Evolutionary conservation across 495 filamentous ascomycete genomes (phyloP), one percentile per base, ranked within the genome.

Genomic region (Penicillium canariense): DNA sequence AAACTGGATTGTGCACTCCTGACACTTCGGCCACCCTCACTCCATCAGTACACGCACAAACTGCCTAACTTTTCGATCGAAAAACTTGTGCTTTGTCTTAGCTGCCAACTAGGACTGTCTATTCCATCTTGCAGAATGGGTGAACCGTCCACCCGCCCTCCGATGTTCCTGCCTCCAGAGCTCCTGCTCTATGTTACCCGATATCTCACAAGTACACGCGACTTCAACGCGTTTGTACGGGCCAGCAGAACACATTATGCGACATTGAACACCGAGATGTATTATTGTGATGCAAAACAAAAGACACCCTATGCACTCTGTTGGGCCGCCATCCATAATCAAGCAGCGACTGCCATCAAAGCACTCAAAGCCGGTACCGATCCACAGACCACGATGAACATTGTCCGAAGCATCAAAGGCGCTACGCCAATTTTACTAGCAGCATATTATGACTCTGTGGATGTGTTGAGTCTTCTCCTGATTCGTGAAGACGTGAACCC

Each of bases 381-480:
- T 39, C 18, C 51, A 20, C 48, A 50, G 12, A 26, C 44, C 12
- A 38, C 27, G 22, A 53, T 52, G 9, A 57, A 63, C 28, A n/a
- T 22, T 28, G 10, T 18, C 27, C 0, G n/a, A n/a, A 44, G 43
- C 9, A 22, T 66, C 6, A 56, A 56, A 45, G 63, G 57, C 15
- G 56, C 57, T 25, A 59, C 63, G 0, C 57, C 63, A 5, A 53
- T 61, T 0, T 40, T 63, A 9, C 49, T 66, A 18, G 63, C 63
- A 8, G 52, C 60, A 10, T 58, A 54, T 15, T 32, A 66, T 28
- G 59, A 56, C 18, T 55, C 54, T 28, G 12, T 35, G 0, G 27
- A 42, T 5, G 58, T 63, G 1, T 42, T 66, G 1, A 32, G 30
- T 3, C 46, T 61, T 9, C 55, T 66, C 9, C 49, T 66, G 4